Conservation (phyloP, 2,329 filamentous ascomycete genomes). For the Calonectria hawksworthii region DNA sequence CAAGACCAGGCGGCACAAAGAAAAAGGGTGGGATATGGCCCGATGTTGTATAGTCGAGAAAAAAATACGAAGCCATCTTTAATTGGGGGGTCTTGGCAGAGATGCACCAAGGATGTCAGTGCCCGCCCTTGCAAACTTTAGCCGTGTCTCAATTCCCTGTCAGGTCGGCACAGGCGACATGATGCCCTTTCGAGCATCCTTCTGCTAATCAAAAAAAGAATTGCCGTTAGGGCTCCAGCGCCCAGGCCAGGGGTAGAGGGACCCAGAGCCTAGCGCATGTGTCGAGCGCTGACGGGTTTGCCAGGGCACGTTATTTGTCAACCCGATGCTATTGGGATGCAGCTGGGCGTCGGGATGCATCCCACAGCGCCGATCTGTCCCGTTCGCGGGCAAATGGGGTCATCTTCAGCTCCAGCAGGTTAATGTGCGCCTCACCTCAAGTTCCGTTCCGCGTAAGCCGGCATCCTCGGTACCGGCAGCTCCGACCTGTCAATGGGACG, state of each 20-base stretch:
- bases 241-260: background rate
- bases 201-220: background rate
- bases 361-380: background rate
- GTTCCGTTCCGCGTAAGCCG: background rate
- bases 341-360: background rate
- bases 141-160: slow-evolving; percentile 4
- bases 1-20: background rate
- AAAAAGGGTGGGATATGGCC: background rate
- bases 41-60: background rate
- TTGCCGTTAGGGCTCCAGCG: background rate
- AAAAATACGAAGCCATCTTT: background rate
- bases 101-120: background rate
- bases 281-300: background rate
- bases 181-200: background rate
- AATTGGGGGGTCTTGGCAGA: slow-evolving; percentile 1
- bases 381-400: background rate
- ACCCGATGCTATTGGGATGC: background rate
- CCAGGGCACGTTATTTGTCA: background rate
- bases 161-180: slow-evolving; percentile 2
- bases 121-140: slow-evolving; percentile 2
- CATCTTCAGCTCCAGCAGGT: background rate
- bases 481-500: background rate
- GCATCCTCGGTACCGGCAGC: background rate
- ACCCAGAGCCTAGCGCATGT: background rate
- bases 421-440: background rate